Conservation (phyloP, 495 filamentous ascomycete genomes). For the Aspergillus heteromorphus region DNA sequence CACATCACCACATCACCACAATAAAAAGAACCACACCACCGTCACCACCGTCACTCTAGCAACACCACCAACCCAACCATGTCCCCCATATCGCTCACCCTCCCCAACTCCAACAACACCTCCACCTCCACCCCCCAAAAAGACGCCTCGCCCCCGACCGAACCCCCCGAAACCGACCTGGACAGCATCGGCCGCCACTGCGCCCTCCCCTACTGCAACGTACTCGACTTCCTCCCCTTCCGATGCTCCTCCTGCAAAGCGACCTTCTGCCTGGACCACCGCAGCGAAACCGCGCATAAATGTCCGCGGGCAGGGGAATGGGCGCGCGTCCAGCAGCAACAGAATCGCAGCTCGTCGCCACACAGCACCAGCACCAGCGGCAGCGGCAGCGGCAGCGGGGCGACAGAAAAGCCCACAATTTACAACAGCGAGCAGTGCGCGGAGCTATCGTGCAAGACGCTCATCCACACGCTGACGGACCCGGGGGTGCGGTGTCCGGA, state of each 20-base stretch:
- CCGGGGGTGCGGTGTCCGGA: constrained; percentile 74
- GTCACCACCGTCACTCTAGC: neutral
- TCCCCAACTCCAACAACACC: constrained; percentile 8
- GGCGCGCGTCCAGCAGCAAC: constrained; percentile 62
- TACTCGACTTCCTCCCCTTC: constrained; percentile 96
- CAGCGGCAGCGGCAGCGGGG: too few relatives aligned
- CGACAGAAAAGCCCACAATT: constrained; percentile 48
- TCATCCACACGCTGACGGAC: constrained; percentile 71
- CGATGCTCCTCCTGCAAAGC: constrained; percentile 81
- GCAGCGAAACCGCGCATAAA: constrained; percentile 75
- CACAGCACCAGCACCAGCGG: constrained; percentile 16
- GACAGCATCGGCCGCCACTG: constrained; percentile 86
- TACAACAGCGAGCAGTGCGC: constrained; percentile 68
- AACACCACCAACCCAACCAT: constrained; percentile 10
- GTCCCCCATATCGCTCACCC: constrained; percentile 29
- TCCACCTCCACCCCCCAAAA: neutral
- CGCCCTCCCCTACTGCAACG: constrained; percentile 83
- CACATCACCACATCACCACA: neutral
- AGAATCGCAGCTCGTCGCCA: too few relatives aligned
- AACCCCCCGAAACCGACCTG: constrained; percentile 62
- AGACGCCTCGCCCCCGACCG: constrained; percentile 40
- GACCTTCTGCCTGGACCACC: constrained; percentile 93
- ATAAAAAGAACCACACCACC: neutral
- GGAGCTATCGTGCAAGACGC: constrained; percentile 70
- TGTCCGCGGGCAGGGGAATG: constrained; percentile 82